phyloP scores from a whole-genome alignment of 805 yeast genomes.

The Monosporozyma siamensis region DNA sequence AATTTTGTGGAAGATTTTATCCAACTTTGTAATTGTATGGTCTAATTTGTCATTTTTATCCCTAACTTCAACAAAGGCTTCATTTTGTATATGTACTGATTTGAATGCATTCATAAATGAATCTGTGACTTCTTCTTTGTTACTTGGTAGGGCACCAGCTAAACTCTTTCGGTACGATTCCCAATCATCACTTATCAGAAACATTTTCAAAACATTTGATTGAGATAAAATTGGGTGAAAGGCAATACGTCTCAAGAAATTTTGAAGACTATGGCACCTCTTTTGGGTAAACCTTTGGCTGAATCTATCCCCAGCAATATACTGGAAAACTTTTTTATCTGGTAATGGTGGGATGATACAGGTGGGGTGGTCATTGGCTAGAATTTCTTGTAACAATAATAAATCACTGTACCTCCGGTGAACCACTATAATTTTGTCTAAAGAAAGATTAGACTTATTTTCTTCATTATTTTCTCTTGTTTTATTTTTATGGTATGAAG shows the following conservation, averaged over 20 bases:
- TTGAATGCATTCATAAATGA: slow-evolving; percentile 90
- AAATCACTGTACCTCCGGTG: slow-evolving; percentile 79
- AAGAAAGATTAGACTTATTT: neutral
- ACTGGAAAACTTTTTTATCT: slow-evolving; percentile 82
- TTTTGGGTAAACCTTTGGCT: slow-evolving; percentile 74
- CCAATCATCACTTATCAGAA: slow-evolving; percentile 28
- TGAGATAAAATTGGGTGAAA: slow-evolving; percentile 63
- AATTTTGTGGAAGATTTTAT: slow-evolving; percentile 64
- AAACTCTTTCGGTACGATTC: slow-evolving; percentile 26
- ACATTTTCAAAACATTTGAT: slow-evolving; percentile 45
- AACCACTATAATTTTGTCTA: slow-evolving; percentile 22
- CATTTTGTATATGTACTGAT: slow-evolving; percentile 53
- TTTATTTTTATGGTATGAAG: slow-evolving; percentile 18
- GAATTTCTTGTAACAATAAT: slow-evolving; percentile 62
- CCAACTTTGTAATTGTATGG: slow-evolving; percentile 72
- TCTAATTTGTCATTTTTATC: slow-evolving; percentile 78
- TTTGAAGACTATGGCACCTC: slow-evolving; percentile 68
- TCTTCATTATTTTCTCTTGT: slow-evolving; percentile 1
- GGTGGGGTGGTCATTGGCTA: slow-evolving; percentile 73
- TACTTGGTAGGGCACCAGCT: slow-evolving; percentile 17
- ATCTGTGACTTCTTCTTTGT: slow-evolving; percentile 72
- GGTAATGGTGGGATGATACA: slow-evolving; percentile 89
- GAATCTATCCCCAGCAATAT: slow-evolving; percentile 88
- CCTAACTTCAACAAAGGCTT: slow-evolving; percentile 74
- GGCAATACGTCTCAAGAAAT: slow-evolving; percentile 65